Base-by-base conservation (phyloP, 2,329 filamentous ascomycete genomes). In the Tolypocladium capitatum region DNA sequence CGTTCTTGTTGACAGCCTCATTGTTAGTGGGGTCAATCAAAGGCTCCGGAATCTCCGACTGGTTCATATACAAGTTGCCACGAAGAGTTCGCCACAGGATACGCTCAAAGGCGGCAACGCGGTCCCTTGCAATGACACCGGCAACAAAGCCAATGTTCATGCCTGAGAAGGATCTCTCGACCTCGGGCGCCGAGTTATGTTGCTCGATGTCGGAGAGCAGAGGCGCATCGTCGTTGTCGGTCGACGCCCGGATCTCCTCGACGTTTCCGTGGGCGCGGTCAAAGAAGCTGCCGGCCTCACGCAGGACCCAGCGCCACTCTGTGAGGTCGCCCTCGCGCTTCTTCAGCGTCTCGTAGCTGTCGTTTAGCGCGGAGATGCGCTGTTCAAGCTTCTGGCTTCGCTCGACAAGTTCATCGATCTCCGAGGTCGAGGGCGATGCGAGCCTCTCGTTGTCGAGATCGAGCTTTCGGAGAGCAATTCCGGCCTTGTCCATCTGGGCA, bases 141-240 rank as follows among this genome's bases (percentile, higher is more conserved):
- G 92, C 86, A 46, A 98, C 91, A 60, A 98, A 98, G 10, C 92
- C 92, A 63, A 98, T 98, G 70, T 97, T 96, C 86, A 97, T 94
- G 52, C 89, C 88, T 6, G 88, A 92, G 67, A 98, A 96, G 38
- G 87, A 92, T 54, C 85, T 81, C 61, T 92, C 87, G 34, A 75
- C 83, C 51, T 87, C 85, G 45, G 79, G 70, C 47, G 75, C 75
- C 48, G 73, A 66, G 51, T 73, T 75, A 62, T 90, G 82, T 63
- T 95, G 86, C 67, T 98, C 92, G 46, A 97, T 79, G 62, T 98
- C 92, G 55, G 86, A 85, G 48, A 98, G 81, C 42, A 98, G 77
- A 38, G 94, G 92, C 51, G 92, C 92, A 68, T 97, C 90, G 62
- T 94, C 90, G 51, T 91, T 83, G 56, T 90, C 86, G 53, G 86